Base-by-base conservation (phyloP, 305 asterid species). In the Withania somnifera region DNA sequence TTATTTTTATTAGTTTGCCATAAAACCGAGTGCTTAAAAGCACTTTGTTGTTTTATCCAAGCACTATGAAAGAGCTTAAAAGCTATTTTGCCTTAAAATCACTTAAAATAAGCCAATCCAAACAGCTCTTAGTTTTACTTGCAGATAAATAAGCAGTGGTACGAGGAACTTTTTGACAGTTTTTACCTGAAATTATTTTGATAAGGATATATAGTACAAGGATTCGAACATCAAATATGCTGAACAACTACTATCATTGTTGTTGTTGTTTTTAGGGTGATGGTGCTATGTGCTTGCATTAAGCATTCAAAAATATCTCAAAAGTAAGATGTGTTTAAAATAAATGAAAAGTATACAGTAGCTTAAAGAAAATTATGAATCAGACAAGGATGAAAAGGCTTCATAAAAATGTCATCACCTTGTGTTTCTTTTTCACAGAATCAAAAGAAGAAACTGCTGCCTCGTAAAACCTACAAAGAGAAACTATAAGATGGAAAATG, bases 361-460 rank as follows among this genome's bases (percentile, higher is more conserved):
- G 38, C 77, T 10, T 47, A 58, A 38, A 68, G 30, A 42, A 38
- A 68, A 68, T 10, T 67, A 38, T 32, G 50, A 38, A 20, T 68
- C 38, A 68, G 11, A 3, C 11, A 67, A 42, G 0, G 38, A 67
- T 36, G 53, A 38, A 1, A 38, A 67, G 6, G 11, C 53, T 38
- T 67, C 53, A 19, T 36, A 8, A 38, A 36, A 28, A 38, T 68
- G 32, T 38, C 30, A 17, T 42, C 19, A 91, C 95, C 91, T 69
- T 84, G 86, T 91, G 91, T 78, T 86, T 90, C 87, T 84, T 91
- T 51, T 85, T 78, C 81, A 77, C 85, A 10, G 88, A 86, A 84
- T 91, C 90, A 81, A 82, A 91, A 83, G 87, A 90, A 57, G n/a
- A 50, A 79, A 91, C 80, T 64, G 82, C 78, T 86, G 92, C 95